phyloP scores from a whole-genome alignment of 1,284 basidiomycete genomes.

The Moesziomyces aphidis region DNA sequence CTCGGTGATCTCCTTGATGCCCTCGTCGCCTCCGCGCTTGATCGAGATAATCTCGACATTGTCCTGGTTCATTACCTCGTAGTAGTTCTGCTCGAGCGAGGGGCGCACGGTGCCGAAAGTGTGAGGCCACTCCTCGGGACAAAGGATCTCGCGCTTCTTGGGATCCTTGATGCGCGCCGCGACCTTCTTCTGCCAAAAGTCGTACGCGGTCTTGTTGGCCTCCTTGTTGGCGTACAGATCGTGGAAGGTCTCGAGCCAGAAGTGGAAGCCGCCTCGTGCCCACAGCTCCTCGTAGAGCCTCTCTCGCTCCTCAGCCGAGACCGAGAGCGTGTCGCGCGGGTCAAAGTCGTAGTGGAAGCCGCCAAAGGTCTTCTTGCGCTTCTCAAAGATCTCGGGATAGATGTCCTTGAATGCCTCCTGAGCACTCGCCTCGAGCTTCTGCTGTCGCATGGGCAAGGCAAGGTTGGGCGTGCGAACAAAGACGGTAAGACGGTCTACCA shows the following conservation, averaged over 20 bases:
- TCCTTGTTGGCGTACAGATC: conserved; percentile 48
- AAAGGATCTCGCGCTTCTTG: conserved; percentile 54
- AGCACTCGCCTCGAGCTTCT: conserved; percentile 38
- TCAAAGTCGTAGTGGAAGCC: conserved; percentile 58
- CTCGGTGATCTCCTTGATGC: conserved; percentile 70
- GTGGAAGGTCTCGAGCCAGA: conserved; percentile 54
- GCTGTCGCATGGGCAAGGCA: conserved; percentile 50
- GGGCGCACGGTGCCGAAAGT: conserved; percentile 56
- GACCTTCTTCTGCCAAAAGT: conserved; percentile 58
- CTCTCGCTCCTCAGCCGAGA: conserved; percentile 47
- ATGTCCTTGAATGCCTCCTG: conserved; percentile 51
- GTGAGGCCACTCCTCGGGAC: conserved; percentile 52
- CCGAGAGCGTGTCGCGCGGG: conserved; percentile 29
- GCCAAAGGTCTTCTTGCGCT: conserved; percentile 52
- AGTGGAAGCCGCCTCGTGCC: conserved; percentile 46
- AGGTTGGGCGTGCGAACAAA: conserved; percentile 59
- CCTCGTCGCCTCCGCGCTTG: conserved; percentile 42
- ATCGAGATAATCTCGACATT: conserved; percentile 73
- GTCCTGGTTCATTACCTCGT: conserved; percentile 70
- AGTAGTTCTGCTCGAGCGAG: conserved; percentile 56
- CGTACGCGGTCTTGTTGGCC: conserved; percentile 49
- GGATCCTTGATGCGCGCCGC: conserved; percentile 46
- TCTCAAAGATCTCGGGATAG: conserved; percentile 54
- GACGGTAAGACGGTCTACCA: conserved; percentile 48
- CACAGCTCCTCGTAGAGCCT: conserved; percentile 45